phyloP scores from a whole-genome alignment of 495 filamentous ascomycete genomes.

The Durotheca rogersii region DNA sequence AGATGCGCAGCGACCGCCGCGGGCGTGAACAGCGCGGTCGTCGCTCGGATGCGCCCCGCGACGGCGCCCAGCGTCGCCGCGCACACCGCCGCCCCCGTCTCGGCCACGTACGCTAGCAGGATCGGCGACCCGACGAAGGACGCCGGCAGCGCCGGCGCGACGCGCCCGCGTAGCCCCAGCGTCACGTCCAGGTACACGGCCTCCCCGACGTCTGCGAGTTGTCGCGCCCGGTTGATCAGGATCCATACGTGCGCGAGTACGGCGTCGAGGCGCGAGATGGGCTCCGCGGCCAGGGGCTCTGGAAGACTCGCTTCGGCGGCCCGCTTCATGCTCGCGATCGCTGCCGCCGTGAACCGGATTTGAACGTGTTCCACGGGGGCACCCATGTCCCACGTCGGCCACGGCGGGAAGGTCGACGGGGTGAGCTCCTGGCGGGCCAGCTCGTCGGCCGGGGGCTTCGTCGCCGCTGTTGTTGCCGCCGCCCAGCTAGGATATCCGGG shows the following conservation, averaged over 20 bases:
- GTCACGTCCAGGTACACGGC: conserved; percentile 38
- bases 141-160: conserved; percentile 38
- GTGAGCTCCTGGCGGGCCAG: conserved; percentile 17
- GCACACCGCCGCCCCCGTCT: conserved; percentile 16
- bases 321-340: conserved; percentile 26
- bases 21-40: conserved; percentile 38
- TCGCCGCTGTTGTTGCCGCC: conserved; percentile 18
- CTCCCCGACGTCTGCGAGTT: conserved; percentile 20
- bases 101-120: conserved; percentile 21
- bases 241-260: conserved; percentile 44
- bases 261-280: conserved; percentile 40
- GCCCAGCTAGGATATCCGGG: conserved; percentile 34
- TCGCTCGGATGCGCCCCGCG: conserved; percentile 35
- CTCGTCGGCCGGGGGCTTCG: conserved; percentile 22
- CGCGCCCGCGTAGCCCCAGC: conserved; percentile 36
- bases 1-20: conserved; percentile 34
- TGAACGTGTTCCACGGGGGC: conserved; percentile 33
- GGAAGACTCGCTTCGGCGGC: conserved; percentile 30
- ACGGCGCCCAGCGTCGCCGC: conserved; percentile 22
- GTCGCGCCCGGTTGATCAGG: conserved; percentile 38
- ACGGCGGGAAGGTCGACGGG: conserved; percentile 37
- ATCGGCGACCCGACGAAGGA: conserved; percentile 43
- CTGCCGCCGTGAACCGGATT: conserved; percentile 35
- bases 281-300: conserved; percentile 16
- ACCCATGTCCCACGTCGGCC: conserved; percentile 38